A percentile compares a stretch with the other conserved stretches of the same genome.
phyloP scores from a whole-genome alignment of 495 filamentous ascomycete genomes.

The Aspergillus nidulans region DNA sequence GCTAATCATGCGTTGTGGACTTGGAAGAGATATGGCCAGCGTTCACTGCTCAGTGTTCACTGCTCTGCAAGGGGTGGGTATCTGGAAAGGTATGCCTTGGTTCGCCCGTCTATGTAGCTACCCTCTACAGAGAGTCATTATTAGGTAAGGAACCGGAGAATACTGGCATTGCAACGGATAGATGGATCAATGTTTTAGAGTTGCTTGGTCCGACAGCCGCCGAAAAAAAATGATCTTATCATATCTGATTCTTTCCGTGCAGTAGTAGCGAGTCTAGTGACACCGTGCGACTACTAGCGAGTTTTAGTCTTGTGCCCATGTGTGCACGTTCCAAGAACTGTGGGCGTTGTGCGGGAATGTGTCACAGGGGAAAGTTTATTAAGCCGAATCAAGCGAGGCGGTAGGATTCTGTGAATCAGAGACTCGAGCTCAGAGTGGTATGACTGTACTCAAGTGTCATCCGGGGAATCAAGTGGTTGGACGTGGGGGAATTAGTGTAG shows the following conservation, averaged over 20 bases:
- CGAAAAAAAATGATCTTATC: conserved; percentile 28
- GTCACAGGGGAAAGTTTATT: not conserved
- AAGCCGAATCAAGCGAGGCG: not conserved
- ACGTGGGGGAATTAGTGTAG: no score
- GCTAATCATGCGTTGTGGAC: not conserved
- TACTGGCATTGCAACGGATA: no score
- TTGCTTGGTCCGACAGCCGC: not conserved
- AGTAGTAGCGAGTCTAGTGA: conserved; percentile 1
- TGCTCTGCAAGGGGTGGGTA: not conserved
- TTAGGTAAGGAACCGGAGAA: no score
- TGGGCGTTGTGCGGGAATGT: not conserved
- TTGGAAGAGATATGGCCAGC: no score
- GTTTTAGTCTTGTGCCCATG: conserved; percentile 6
- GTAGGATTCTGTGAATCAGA: not conserved
- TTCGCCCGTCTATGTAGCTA: no score
- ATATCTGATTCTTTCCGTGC: conserved; percentile 21
- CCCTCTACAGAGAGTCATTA: no score
- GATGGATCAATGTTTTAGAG: not conserved
- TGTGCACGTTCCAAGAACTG: conserved; percentile 2
- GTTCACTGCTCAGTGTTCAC: not conserved
- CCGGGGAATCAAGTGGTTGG: no score
- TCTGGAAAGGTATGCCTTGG: not conserved
- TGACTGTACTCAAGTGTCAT: conserved; percentile 2
- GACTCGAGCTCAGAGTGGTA: not conserved
- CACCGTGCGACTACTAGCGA: conserved; percentile 6